A percentile compares a stretch with the other conserved stretches of the same genome.
These are phyloP conservation scores for Pleurotus pulmonarius DNA, from an alignment of 768 basidiomycete species.

Conservation along the genomic window DNA sequence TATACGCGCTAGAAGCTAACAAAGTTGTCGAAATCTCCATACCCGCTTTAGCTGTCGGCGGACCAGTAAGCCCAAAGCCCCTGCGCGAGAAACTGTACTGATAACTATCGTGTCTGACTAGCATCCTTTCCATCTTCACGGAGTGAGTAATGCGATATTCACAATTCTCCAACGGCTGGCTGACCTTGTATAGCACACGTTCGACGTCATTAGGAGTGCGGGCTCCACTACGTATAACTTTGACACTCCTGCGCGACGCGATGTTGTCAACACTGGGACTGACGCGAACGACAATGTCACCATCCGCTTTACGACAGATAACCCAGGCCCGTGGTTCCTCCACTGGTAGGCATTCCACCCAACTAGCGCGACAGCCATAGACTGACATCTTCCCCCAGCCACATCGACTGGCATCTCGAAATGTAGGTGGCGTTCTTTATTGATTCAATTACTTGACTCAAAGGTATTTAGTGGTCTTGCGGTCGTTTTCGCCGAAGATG, in stretches of 20 bases:
- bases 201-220: conserved; percentile 37
- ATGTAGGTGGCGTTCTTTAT: conserved; percentile 10
- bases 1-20: conserved; percentile 31
- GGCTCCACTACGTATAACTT: conserved; percentile 35
- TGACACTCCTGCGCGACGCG: conserved; percentile 31
- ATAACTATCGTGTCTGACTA: not conserved
- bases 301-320: conserved; percentile 48
- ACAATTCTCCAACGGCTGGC: not conserved
- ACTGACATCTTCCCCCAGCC: not conserved
- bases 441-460: not conserved
- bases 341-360: conserved; percentile 25
- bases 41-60: conserved; percentile 19
- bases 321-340: conserved; percentile 46
- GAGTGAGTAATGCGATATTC: conserved; percentile 16
- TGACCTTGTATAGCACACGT: conserved; percentile 24
- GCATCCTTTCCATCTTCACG: conserved; percentile 7
- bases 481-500: conserved; percentile 31
- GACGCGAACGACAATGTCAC: conserved; percentile 31
- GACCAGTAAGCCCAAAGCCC: conserved; percentile 14
- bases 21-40: conserved; percentile 36
- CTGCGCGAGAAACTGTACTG: not conserved
- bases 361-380: too few species aligned
- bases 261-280: conserved; percentile 29
- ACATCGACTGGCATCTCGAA: conserved; percentile 20
- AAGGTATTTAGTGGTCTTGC: conserved; percentile 19